Evolutionary conservation across 768 basidiomycete species (phyloP), one percentile per base, ranked within the genome.

Genomic region (Boletus sp.): DNA sequence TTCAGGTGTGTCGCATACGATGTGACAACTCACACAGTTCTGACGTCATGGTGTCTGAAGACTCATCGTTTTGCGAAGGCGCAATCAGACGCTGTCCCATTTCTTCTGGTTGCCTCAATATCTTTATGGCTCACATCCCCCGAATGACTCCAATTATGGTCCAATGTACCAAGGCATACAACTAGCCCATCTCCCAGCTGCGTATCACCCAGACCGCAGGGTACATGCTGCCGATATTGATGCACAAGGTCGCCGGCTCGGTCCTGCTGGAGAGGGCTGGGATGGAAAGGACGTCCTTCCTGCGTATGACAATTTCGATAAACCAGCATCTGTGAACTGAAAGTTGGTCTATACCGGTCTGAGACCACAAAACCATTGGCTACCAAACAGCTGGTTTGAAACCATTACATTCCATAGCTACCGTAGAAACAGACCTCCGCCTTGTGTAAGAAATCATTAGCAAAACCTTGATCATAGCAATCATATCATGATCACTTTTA

Each of bases 251-350:
- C 75, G 81, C 47, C 67, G 79, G 20, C 42, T 66, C 8, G 66
- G 63, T 8, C 52, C 58, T 1, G 65, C 74, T 39, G 73, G 73
- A 50, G 75, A 73, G 17, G 64, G 63, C 11, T 57, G 70, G 54
- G 65, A 68, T 0, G 76, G 78, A 56, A 82, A 81, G 58, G 81
- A 82, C 33, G 55, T 63, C 0, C 72, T 82, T 28, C 81, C 81
- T 8, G 78, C 80, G 5, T 83, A 82, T 46, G 76, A 81, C 46
- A 66, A 59, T 14, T 49, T 65, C 12, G 80, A 80, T 30, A 72
- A 77, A 10, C 81, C 80, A 29, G n/a, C n/a, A n/a, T n/a, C n/a
- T n/a, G n/a, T n/a, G n/a, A n/a, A n/a, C n/a, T n/a, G n/a, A n/a
- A n/a, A n/a, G n/a, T n/a, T n/a, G n/a, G n/a, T n/a, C n/a, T n/a